Evolutionary conservation across 2,329 filamentous ascomycete genomes (phyloP), one percentile per base, ranked within the genome.

Genomic region (Ophiostoma pallidulum): DNA sequence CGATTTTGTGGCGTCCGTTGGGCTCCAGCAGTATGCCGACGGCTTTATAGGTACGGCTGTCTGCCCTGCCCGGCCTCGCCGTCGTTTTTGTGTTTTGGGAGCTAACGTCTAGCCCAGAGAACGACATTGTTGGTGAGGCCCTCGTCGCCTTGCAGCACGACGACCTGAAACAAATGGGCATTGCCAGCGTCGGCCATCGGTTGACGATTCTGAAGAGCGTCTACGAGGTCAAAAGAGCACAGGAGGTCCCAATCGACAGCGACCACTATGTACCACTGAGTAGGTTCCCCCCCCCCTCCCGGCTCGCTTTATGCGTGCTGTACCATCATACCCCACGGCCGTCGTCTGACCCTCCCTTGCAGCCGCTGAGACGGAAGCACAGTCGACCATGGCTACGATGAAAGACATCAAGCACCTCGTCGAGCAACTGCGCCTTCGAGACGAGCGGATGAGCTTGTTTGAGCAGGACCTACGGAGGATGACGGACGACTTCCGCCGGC

Each of bases 131-230:
- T 32, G 92, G 92, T 55, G 89, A 97, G 63, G 91, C 87, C 45
- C 72, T 98, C 53, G 80, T 95, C 49, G 87, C 87, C 35, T 70
- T 98, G 54, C 84, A 86, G 54, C 92, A 97, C 62, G 86, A 94
- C 49, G 91, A 97, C 62, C 72, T 98, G 58, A 95, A 94, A 66
- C 88, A 94, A 62, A 91, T 97, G 82, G 90, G 90, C 41, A 86
- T 98, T 54, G 73, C 74, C 53, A 97, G 91, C 67, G 88, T 96
- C 41, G 92, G 92, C 35, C 92, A 98, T 68, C 83, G 92, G 51
- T 73, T 98, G 58, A 94, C 89, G 19, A 94, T 98, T 49, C 75
- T 98, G 50, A 97, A 96, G 69, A 90, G 82, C 59, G 89, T 97
- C 47, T 97, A 96, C 68, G 90, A 97, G 61, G 83, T 92, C 60